phyloP scores from a whole-genome alignment of 345 rosid genomes.

The Physaria fendleri region DNA sequence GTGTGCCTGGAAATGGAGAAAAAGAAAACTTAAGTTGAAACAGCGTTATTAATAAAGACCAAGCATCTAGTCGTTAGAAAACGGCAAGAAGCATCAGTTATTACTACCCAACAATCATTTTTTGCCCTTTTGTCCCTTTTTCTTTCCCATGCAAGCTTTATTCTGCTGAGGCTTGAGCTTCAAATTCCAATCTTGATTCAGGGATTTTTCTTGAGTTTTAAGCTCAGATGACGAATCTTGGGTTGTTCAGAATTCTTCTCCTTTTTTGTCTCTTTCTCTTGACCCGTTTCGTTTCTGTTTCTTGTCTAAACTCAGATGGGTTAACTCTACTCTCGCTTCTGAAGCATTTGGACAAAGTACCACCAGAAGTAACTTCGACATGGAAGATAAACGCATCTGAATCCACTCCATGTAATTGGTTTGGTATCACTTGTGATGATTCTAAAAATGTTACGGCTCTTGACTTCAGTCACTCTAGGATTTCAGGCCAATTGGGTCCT shows the following conservation, averaged over 20 bases:
- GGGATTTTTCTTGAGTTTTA: neutral
- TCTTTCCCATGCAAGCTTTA: neutral
- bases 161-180: neutral
- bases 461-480: conserved; percentile 39
- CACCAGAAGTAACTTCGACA: conserved; percentile 31
- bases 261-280: conserved; percentile 12
- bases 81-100: neutral
- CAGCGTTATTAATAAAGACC: neutral
- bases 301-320: conserved; percentile 44
- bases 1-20: conserved; percentile 14
- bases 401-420: conserved; percentile 56
- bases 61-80: no score
- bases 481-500: conserved; percentile 59
- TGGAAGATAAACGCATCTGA: conserved; percentile 46
- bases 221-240: conserved; percentile 13
- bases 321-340: conserved; percentile 43
- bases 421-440: conserved; percentile 42
- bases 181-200: conserved; percentile 5
- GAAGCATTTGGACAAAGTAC: conserved; percentile 39
- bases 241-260: neutral
- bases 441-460: conserved; percentile 34
- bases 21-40: neutral
- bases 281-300: conserved; percentile 3
- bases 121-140: neutral
- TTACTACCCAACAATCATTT: conserved; percentile 1